These are phyloP conservation scores for Tetrahymena elliotti DNA, from an alignment of 73 alveolate species.

Conservation along the genomic window DNA sequence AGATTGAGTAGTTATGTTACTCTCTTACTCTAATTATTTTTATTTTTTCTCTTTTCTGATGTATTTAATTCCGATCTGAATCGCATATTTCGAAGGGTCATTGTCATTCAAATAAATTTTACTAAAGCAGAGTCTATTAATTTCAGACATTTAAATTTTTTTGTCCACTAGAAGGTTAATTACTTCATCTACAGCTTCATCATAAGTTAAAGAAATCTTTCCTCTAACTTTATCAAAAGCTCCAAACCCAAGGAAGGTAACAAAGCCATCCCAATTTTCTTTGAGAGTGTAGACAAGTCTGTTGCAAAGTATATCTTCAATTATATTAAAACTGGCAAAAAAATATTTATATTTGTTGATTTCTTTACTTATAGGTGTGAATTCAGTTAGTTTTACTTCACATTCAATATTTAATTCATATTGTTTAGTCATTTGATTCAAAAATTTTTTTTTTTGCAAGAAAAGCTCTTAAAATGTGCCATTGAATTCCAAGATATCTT, in stretches of 20 bases:
- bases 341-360: background rate
- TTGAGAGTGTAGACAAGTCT: background rate
- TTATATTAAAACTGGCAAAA: background rate
- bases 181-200: background rate
- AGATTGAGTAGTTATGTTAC: background rate
- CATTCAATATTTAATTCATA: background rate
- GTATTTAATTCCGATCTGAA: background rate
- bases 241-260: background rate
- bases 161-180: background rate
- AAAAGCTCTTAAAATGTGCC: background rate
- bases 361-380: background rate
- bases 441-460: background rate
- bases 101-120: background rate
- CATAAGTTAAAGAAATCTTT: background rate
- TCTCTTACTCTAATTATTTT: background rate
- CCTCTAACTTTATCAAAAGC: background rate
- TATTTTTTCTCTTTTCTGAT: background rate
- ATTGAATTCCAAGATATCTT: background rate
- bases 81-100: background rate
- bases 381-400: background rate
- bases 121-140: background rate
- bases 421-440: background rate
- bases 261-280: background rate
- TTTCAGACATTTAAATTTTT: background rate
- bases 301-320: background rate